These are phyloP conservation scores for Kwoniella newhampshirensis DNA, from an alignment of 768 basidiomycete genomes.

Conservation along the genomic window DNA sequence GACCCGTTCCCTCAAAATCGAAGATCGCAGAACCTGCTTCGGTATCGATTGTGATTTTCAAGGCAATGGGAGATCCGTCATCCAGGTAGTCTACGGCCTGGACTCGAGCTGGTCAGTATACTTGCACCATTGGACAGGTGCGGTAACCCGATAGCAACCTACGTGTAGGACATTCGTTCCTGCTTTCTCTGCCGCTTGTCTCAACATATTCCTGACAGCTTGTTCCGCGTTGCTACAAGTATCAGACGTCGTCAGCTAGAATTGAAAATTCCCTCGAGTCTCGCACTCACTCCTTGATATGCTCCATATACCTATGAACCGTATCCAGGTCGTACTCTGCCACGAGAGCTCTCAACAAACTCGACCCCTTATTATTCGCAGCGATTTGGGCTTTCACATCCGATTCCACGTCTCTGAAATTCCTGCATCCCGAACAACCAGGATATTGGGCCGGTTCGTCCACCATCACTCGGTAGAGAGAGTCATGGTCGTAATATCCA, in stretches of 20 bases:
- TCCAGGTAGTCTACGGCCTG: slow-evolving; percentile 69
- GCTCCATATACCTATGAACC: slow-evolving; percentile 90
- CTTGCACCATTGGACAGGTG: slow-evolving; percentile 58
- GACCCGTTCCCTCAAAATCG: slow-evolving; percentile 65
- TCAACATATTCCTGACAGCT: slow-evolving; percentile 77
- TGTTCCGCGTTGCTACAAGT: slow-evolving; percentile 57
- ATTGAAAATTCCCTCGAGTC: neutral
- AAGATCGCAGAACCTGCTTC: slow-evolving; percentile 73
- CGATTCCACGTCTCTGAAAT: slow-evolving; percentile 36
- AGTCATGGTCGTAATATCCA: slow-evolving; percentile 75
- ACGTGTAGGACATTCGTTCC: slow-evolving; percentile 29
- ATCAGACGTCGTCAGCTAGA: neutral
- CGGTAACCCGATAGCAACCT: slow-evolving; percentile 57
- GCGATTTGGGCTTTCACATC: slow-evolving; percentile 59
- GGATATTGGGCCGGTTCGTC: slow-evolving; percentile 55
- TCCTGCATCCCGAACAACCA: slow-evolving; percentile 38
- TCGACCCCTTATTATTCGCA: slow-evolving; percentile 76
- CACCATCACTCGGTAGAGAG: slow-evolving; percentile 75
- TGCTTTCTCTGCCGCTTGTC: slow-evolving; percentile 24
- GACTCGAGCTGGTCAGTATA: neutral
- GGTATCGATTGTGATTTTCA: slow-evolving; percentile 76
- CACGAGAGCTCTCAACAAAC: slow-evolving; percentile 78
- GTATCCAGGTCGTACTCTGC: slow-evolving; percentile 78
- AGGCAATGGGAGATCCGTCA: slow-evolving; percentile 52
- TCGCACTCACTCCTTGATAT: slow-evolving; percentile 60